Base-by-base conservation (phyloP, 805 yeast genomes). In the Wickerhamiella vanderwaltii region DNA sequence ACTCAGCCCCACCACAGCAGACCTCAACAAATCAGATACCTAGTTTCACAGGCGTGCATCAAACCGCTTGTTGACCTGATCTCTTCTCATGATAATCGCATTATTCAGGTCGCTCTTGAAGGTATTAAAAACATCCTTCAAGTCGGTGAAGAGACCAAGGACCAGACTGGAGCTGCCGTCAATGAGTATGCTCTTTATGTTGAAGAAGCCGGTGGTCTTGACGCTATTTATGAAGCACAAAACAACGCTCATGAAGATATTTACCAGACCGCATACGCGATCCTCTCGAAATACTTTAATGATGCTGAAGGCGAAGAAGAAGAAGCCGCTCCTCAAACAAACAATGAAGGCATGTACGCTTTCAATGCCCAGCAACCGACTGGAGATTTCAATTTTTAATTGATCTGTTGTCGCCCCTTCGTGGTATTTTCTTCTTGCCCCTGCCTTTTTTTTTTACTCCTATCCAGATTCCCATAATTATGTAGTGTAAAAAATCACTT, bases 151-250 rank as follows among this genome's bases (percentile, higher is more conserved):
- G 65, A 78, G 63, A 95, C 86, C 57, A 83, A 77, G 63, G 95
- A 86, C 57, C 69, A 77, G 43, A 69, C 73, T 46, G 82, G 80
- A 44, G 60, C 77, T 13, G 62, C 70, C 38, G 71, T 77, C 55
- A 91, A 91, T 64, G 84, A 82, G 61, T 80, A 87, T 59, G 95
- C 97, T 20, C 72, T 86, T 48, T 85, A 65, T 65, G 82, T 91
- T 58, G 98, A 91, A 67, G 96, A 88, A 62, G 96, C 96, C 33
- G 97, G 96, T 55, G 98, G 98, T 48, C 80, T 86, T 77, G 97
- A 91, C 62, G 87, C 84, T 68, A 88, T 91, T 54, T 80, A 81
- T 63, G 85, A 83, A 47, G 82, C 94, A 60, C 98, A 91, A 70
- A 75, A 72, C 60, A 86, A 84, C 65, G 83, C 77, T 57, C 91